Base-by-base conservation (phyloP, 768 basidiomycete species). In the Favolaschia claudopus region DNA sequence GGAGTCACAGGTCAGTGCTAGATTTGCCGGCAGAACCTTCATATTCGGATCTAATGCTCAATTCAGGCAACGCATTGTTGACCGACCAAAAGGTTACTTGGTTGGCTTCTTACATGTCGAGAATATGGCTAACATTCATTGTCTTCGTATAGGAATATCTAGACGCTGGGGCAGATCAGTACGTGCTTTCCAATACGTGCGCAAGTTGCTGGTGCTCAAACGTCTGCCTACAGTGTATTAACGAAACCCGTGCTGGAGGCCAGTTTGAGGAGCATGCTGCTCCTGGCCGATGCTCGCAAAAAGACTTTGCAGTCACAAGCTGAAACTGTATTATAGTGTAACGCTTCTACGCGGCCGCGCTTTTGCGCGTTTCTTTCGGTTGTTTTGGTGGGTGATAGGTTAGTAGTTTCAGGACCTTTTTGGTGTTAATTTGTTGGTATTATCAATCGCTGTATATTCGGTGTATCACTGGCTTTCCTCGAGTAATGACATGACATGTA, bases 241-340 rank as follows among this genome's bases (percentile, higher is more conserved):
- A 87, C 84, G 45, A 88, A 88, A 67, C 87, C 87, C 0, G 87
- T 88, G 2, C 77, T 84, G 9, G 85, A 87, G 73, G 75, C 60
- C 17, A 72, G 69, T 53, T 52, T 75, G 19, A 64, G 59, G 39
- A 54, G 43, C n/a, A 75, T 75, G 72, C 55, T 75, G 8, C 42
- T 53, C 43, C 59, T 72, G 7, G 72, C 72, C 7, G 55, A 65
- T 20, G 67, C 67, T 34, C 67, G 66, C 9, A 43, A 27, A 50
- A 55, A 29, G 39, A 17, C 28, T 51, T 45, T 13, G 29, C 28
- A 24, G 37, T n/a, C n/a, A n/a, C n/a, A n/a, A n/a, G 37, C 37
- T 13, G 49, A 44, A 19, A 17, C 27, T 14, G 57, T 46, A 34
- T 57, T 29, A 50, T 58, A 32, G 44, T 22, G 29, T 33, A 15